phyloP scores from a whole-genome alignment of 1,284 basidiomycete genomes.

The Ceratobasidium sp. region DNA sequence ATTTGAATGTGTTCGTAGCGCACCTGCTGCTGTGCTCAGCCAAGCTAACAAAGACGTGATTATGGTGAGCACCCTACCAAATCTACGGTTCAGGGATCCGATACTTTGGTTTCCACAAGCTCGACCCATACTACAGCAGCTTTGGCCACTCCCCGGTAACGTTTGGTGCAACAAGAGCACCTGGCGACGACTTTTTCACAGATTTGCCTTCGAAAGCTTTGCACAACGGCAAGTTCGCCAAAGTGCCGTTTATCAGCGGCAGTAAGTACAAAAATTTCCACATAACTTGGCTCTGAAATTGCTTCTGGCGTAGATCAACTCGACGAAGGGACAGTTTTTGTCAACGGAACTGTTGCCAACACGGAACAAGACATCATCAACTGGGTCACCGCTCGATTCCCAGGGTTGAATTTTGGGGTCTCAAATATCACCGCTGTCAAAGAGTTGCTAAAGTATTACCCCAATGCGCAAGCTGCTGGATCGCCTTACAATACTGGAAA shows the following conservation, averaged over 20 bases:
- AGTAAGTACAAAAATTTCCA: slow-evolving; percentile 36
- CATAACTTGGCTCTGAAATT: not conserved
- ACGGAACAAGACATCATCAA: slow-evolving; percentile 26
- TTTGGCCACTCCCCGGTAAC: slow-evolving; percentile 5
- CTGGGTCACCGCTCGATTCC: slow-evolving; percentile 5
- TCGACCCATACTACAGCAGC: slow-evolving; percentile 23
- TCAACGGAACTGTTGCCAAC: slow-evolving; percentile 39
- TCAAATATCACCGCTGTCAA: slow-evolving; percentile 23
- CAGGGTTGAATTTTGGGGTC: slow-evolving; percentile 16
- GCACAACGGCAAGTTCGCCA: slow-evolving; percentile 53
- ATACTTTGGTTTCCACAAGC: not conserved
- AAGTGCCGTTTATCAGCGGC: slow-evolving; percentile 58
- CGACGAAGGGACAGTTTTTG: slow-evolving; percentile 51
- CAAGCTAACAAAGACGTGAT: slow-evolving; percentile 32
- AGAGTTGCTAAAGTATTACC: slow-evolving; percentile 39
- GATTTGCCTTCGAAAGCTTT: slow-evolving; percentile 54
- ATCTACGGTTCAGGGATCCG: slow-evolving; percentile 23
- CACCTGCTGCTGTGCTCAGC: slow-evolving; percentile 12
- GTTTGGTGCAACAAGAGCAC: slow-evolving; percentile 48
- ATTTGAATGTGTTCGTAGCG: slow-evolving; percentile 39
- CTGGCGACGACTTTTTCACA: slow-evolving; percentile 57
- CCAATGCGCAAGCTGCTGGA: slow-evolving; percentile 34
- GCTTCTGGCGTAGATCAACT: slow-evolving; percentile 14
- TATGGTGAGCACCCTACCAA: not conserved
- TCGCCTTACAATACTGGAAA: slow-evolving; percentile 44